Base-by-base conservation (phyloP, 345 rosid species). In the Populus nigra region DNA sequence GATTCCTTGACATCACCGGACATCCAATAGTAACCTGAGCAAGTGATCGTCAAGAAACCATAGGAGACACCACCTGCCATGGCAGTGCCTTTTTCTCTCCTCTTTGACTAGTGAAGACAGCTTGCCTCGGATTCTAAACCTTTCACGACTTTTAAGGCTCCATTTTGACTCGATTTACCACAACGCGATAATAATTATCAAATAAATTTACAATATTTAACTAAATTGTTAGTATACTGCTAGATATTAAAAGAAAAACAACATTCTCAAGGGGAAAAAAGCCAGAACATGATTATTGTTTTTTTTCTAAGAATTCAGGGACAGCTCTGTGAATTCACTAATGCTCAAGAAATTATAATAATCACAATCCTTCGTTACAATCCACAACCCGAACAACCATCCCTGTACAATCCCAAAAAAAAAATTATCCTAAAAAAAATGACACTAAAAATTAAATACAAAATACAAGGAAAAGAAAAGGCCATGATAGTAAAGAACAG, bases 401-500 rank as follows among this genome's bases (percentile, higher is more conserved):
- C 77, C 68, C 72, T 72, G 39, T 76, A 57, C 69, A 77, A 69
- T 36, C 79, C 50, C 74, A 27, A 25, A 17, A 6, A 59, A 50
- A 15, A 59, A 73, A 59, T 8, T 36, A 5, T 41, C 20, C 3
- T 33, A 13, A 11, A 45, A 45, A 29, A 69, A 75, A 43, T 38
- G 11, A 41, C 10, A 18, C 23, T 23, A 67, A 59, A 66, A 57
- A 41, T 57, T 43, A 6, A 47, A 43, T 18, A 5, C n/a, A 62
- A 49, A 50, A 67, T 29, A 47, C 7, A 68, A 38, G 15, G 31
- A 50, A 20, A 18, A 55, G 55, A 36, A 68, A 38, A 10, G 4
- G 27, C 15, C 47, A 41, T 63, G 18, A 67, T 67, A 73, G 82
- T 72, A 49, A 76, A 20, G 22, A 33, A 29, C 11, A 22, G 68